Evolutionary conservation across 371 early-diverging fungal genomes (phyloP).

Genomic region (Actinomucor elegans): DNA sequence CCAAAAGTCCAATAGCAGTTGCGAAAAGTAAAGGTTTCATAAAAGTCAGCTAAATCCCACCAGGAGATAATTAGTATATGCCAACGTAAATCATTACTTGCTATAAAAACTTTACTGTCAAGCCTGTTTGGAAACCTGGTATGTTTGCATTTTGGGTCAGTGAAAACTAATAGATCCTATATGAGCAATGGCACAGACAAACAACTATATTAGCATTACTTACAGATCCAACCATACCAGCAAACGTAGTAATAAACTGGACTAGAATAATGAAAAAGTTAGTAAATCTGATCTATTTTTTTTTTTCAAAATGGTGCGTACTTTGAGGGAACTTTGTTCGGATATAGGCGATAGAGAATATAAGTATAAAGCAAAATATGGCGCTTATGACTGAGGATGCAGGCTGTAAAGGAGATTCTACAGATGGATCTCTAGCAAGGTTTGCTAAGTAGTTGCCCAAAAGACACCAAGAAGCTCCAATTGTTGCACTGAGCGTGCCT

Average conservation of each 20-base stretch:
- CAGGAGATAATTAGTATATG: too few species aligned
- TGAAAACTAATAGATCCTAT: constrained; percentile 26
- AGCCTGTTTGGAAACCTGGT: constrained; percentile 21
- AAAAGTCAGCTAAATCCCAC: constrained; percentile 36
- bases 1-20: constrained; percentile 27
- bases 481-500: constrained; percentile 1
- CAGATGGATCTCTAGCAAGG: constrained; percentile 28
- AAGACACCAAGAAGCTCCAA: constrained; percentile 17
- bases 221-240: constrained; percentile 33
- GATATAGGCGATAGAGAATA: constrained; percentile 29
- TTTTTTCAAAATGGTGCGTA: too few species aligned
- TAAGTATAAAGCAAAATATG: constrained; percentile 26
- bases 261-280: constrained; percentile 4
- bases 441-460: constrained; percentile 30
- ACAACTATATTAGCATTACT: background rate
- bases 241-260: constrained; percentile 35
- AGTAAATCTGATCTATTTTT: too few species aligned
- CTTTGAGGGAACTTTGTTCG: constrained; percentile 34
- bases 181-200: too few species aligned
- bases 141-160: constrained; percentile 25
- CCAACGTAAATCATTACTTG: too few species aligned
- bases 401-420: constrained; percentile 29
- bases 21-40: constrained; percentile 33
- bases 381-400: constrained; percentile 30
- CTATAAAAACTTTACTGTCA: constrained; percentile 22